Evolutionary conservation across 345 rosid genomes (phyloP).

Genomic region (Acer saccharum): DNA sequence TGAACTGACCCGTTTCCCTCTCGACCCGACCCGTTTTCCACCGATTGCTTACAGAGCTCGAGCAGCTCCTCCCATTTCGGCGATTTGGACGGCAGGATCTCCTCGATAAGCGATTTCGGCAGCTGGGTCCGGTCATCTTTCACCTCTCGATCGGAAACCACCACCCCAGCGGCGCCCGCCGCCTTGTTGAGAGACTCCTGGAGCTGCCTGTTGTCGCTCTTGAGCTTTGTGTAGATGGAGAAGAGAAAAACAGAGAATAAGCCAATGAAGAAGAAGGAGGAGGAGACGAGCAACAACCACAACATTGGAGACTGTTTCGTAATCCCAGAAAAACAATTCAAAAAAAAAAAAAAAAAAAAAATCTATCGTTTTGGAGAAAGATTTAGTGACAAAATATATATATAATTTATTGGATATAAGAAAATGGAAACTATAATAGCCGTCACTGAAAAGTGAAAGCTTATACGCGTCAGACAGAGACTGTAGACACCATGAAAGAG

Average conservation of each 20-base stretch:
- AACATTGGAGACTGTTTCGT: slow-evolving; percentile 38
- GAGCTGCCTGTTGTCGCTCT: neutral
- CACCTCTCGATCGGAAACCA: neutral
- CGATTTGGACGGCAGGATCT: slow-evolving; percentile 52
- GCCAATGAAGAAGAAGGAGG: slow-evolving; percentile 32
- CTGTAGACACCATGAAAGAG: neutral
- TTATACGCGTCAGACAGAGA: neutral
- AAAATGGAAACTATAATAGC: too few species aligned
- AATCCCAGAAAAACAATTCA: too few species aligned
- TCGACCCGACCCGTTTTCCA: slow-evolving; percentile 31
- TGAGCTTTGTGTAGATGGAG: slow-evolving; percentile 36
- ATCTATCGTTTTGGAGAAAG: neutral
- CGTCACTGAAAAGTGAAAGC: neutral
- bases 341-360: too few species aligned
- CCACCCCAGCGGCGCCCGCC: neutral
- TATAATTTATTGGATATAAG: neutral
- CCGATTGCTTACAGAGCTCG: neutral
- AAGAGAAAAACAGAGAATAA: slow-evolving; percentile 46
- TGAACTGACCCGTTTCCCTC: neutral
- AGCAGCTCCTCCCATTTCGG: slow-evolving; percentile 37
- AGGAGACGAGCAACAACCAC: slow-evolving; percentile 19
- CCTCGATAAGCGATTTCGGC: slow-evolving; percentile 54
- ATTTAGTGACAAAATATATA: neutral
- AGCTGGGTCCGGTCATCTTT: slow-evolving; percentile 41
- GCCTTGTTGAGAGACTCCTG: neutral